Evolutionary conservation across 1,139 yeast species (phyloP).

Genomic region (Taphrina deformans): DNA sequence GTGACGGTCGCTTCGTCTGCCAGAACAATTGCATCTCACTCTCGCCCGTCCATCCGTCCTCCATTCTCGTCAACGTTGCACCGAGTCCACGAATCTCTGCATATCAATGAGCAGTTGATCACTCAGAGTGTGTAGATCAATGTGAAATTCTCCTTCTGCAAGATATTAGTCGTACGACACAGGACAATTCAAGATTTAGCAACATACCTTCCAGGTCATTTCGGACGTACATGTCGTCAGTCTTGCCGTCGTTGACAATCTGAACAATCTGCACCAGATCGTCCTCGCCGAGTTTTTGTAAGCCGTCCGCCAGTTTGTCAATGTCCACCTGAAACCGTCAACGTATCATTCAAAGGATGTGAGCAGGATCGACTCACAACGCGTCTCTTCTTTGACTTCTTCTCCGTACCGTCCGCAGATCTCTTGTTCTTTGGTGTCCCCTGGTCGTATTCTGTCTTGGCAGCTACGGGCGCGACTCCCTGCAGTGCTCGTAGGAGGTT

Average conservation of each 20-base stretch:
- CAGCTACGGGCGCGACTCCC: slow-evolving; percentile 35
- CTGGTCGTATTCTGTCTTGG: slow-evolving; percentile 41
- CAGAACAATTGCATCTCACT: neutral
- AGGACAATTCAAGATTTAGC: too few species aligned
- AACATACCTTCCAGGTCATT: slow-evolving; percentile 70
- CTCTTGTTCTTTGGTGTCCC: slow-evolving; percentile 46
- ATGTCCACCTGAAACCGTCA: slow-evolving; percentile 62
- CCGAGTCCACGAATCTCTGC: slow-evolving; percentile 65
- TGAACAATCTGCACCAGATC: slow-evolving; percentile 93
- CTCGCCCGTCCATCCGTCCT: too few species aligned
- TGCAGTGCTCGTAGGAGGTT: slow-evolving; percentile 27
- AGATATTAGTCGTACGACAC: neutral
- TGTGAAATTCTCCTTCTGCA: slow-evolving; percentile 87
- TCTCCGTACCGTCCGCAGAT: slow-evolving; percentile 46
- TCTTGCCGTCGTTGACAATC: slow-evolving; percentile 95
- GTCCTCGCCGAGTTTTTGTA: slow-evolving; percentile 85
- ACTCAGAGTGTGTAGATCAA: slow-evolving; percentile 92
- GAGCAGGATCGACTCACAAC: slow-evolving; percentile 14
- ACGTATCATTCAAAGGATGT: slow-evolving; percentile 50
- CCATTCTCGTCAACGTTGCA: slow-evolving; percentile 2
- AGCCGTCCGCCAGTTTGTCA: slow-evolving; percentile 85
- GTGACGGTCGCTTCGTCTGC: too few species aligned
- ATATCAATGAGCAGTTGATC: slow-evolving; percentile 86
- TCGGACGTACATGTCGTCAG: slow-evolving; percentile 92
- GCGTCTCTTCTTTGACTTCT: slow-evolving; percentile 49